Evolutionary conservation across 2,329 filamentous ascomycete genomes (phyloP).

Genomic region (Curvularia verruculosa): DNA sequence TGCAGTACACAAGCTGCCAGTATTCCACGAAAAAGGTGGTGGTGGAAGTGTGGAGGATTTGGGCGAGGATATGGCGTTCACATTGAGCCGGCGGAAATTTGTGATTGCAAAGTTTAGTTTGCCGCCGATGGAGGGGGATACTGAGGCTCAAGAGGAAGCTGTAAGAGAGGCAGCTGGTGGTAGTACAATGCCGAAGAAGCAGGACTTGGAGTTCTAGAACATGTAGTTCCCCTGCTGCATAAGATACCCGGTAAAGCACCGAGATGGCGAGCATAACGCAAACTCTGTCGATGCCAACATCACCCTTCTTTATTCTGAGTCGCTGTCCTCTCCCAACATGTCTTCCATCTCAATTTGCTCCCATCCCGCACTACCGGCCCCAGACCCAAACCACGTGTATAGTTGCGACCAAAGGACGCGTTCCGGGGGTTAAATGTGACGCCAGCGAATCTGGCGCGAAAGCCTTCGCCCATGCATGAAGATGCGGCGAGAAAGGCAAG

Average conservation of each 20-base stretch:
- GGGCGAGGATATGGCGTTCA: conserved; percentile 89
- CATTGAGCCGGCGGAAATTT: conserved; percentile 80
- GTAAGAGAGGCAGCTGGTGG: conserved; percentile 43
- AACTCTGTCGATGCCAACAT: background rate
- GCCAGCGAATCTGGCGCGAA: conserved; percentile 54
- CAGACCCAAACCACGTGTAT: conserved; percentile 62
- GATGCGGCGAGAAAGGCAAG: conserved; percentile 61
- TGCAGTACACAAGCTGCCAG: conserved; percentile 79
- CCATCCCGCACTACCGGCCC: conserved; percentile 60
- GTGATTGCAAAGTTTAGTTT: conserved; percentile 87
- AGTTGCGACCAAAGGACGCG: conserved; percentile 61
- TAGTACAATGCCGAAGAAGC: conserved; percentile 59
- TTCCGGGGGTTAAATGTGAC: conserved; percentile 52
- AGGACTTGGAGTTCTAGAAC: conserved; percentile 71
- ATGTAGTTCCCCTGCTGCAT: background rate
- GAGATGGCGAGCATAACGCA: conserved; percentile 5
- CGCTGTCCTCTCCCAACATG: conserved; percentile 57
- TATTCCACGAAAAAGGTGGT: conserved; percentile 87
- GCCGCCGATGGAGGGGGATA: conserved; percentile 82
- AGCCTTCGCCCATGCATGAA: conserved; percentile 60
- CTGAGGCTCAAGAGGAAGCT: conserved; percentile 61
- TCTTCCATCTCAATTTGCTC: conserved; percentile 69
- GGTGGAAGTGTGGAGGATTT: conserved; percentile 68
- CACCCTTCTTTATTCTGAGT: conserved; percentile 27
- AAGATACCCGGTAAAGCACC: conserved; percentile 13